Evolutionary conservation across 306 rosid genomes (phyloP).

Genomic region (Parietaria judaica): DNA sequence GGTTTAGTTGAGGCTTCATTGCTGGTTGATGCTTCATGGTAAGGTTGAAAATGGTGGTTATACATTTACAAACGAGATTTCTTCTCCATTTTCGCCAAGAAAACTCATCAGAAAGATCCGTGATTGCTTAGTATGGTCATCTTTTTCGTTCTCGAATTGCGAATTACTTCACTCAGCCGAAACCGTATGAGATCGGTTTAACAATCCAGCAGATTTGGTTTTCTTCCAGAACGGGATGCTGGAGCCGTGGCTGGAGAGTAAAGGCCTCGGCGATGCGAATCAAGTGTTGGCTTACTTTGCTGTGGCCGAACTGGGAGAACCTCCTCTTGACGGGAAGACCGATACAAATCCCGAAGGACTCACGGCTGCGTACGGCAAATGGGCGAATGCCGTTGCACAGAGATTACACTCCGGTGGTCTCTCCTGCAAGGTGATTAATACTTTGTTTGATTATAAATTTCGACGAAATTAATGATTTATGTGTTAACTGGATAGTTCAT

Average conservation of each 20-base stretch:
- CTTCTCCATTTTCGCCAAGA: no score
- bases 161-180: no score
- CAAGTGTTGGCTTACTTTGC: conserved; percentile 96
- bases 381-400: conserved; percentile 69
- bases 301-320: conserved; percentile 78
- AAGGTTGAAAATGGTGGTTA: no score
- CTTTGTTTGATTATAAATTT: neutral
- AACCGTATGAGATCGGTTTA: conserved; percentile 3
- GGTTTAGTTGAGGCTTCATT: no score
- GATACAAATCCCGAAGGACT: conserved; percentile 94
- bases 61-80: no score
- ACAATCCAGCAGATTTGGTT: conserved; percentile 81
- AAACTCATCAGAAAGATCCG: no score
- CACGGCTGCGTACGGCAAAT: conserved; percentile 84
- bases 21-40: no score
- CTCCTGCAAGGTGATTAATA: conserved; percentile 65
- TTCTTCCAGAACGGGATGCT: conserved; percentile 98
- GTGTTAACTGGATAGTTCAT: neutral
- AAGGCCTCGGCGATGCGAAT: conserved; percentile 56
- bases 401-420: conserved; percentile 73
- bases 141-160: no score
- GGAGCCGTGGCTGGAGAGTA: conserved; percentile 84
- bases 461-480: neutral
- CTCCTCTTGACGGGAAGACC: conserved; percentile 78
- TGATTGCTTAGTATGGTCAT: no score